Evolutionary conservation across 75 land plant species (phyloP), one percentile per base, ranked within the genome.

Genomic region (Pinus tabuliformis): DNA sequence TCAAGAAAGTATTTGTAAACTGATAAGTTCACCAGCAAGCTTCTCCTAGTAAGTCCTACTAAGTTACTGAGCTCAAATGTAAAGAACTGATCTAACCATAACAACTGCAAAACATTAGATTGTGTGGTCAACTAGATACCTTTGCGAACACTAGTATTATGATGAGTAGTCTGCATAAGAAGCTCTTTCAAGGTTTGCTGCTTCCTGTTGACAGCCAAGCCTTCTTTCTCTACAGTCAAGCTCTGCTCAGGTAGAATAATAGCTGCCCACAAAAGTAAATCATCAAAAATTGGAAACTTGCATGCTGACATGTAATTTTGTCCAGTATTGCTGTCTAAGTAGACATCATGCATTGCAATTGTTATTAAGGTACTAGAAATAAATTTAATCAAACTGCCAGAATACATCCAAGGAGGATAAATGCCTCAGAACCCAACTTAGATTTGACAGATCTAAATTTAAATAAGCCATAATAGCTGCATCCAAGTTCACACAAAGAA

Each of bases 101-200:
- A 54, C 52, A 59, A 74, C 14, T 28, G 18, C 36, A 74, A 59
- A 74, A 74, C 17, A 74, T 30, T 71, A 49, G 21, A 76, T 76
- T 15, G 9, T 14, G 36, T 49, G 73, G 21, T 24, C 58, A 64
- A 36, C 5, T n/a, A 37, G 16, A 60, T 80, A 92, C 97, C 95
- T 87, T 77, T 90, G n/a, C 99, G 95, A 66, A 88, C 86, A 73
- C 89, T 87, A 24, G 88, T 77, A 80, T 91, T 97, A 81, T 92
- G 85, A 84, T 97, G 99, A 63, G 93, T 89, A 54, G 92, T 87
- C 77, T 95, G 98, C 82, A 85, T 89, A 56, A 97, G 92, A 70
- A 97, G 95, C 82, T 97, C 99, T 72, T 91, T 94, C 81, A 97
- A 79, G n/a, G 99, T 94, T 77, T 92, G 81, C 36, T 89, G 92